phyloP scores from a whole-genome alignment of 179 eudicot genomes.

The Gypsophila paniculata region DNA sequence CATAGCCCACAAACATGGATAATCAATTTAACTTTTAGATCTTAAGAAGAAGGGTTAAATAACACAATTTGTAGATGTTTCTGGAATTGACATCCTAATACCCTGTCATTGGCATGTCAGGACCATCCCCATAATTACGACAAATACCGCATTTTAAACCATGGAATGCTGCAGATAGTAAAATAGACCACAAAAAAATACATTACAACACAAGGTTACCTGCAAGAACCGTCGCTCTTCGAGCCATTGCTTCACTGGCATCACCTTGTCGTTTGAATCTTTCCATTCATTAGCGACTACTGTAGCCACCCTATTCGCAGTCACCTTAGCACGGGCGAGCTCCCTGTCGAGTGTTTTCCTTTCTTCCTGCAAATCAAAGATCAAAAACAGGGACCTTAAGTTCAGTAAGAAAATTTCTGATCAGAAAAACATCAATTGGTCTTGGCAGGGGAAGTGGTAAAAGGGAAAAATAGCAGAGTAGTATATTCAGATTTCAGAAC shows the following conservation, averaged over 20 bases:
- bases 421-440: not conserved
- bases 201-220: slow-evolving; percentile 33
- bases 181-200: not conserved
- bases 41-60: not conserved
- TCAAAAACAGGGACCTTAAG: slow-evolving; percentile 12
- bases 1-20: not conserved
- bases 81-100: not conserved
- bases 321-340: slow-evolving; percentile 43
- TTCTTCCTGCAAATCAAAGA: slow-evolving; percentile 56
- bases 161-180: not conserved
- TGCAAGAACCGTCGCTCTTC: slow-evolving; percentile 83
- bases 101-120: not conserved
- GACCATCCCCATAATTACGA: not conserved
- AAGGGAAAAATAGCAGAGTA: not conserved
- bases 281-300: slow-evolving; percentile 47
- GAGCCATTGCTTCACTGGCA: slow-evolving; percentile 59
- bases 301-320: slow-evolving; percentile 40
- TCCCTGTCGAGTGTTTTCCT: slow-evolving; percentile 43
- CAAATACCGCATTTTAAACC: not conserved
- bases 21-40: not conserved
- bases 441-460: slow-evolving; percentile 4
- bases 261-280: slow-evolving; percentile 42
- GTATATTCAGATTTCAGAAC: not conserved
- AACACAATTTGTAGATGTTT: not conserved
- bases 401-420: slow-evolving; percentile 2